Evolutionary conservation across 495 filamentous ascomycete species (phyloP).

Genomic region (Xylaria bambusicola): DNA sequence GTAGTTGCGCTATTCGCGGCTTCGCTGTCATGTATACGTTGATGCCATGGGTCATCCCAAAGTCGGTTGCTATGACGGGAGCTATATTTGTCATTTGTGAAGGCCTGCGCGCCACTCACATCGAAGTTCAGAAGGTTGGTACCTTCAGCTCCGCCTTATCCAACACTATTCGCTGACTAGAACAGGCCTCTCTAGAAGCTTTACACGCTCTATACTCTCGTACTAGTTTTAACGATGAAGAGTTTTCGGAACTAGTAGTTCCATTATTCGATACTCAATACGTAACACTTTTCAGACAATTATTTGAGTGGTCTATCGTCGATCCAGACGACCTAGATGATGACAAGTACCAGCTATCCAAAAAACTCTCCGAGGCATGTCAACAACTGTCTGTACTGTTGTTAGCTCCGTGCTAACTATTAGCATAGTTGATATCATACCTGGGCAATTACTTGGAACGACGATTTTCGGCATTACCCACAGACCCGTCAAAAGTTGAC

Average conservation of each 20-base stretch:
- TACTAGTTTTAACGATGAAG: conserved; percentile 70
- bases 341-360: conserved; percentile 85
- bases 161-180: not conserved
- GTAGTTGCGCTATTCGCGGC: conserved; percentile 69
- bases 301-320: conserved; percentile 82
- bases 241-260: conserved; percentile 75
- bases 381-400: not conserved
- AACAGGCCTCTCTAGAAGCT: conserved; percentile 77
- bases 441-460: conserved; percentile 82
- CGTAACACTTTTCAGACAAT: conserved; percentile 68
- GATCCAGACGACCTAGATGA: conserved; percentile 82
- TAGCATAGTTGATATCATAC: conserved; percentile 72
- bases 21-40: conserved; percentile 74
- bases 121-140: conserved; percentile 73
- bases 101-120: conserved; percentile 70
- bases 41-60: conserved; percentile 81
- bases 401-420: conserved; percentile 25
- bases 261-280: conserved; percentile 74
- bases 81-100: conserved; percentile 73
- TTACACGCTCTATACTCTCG: conserved; percentile 80
- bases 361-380: conserved; percentile 88
- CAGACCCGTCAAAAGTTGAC: conserved; percentile 56
- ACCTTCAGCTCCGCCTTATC: not conserved
- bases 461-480: conserved; percentile 61
- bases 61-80: conserved; percentile 68